Evolutionary conservation across 2,329 filamentous ascomycete genomes (phyloP).

Genomic region (Venturia effusa): DNA sequence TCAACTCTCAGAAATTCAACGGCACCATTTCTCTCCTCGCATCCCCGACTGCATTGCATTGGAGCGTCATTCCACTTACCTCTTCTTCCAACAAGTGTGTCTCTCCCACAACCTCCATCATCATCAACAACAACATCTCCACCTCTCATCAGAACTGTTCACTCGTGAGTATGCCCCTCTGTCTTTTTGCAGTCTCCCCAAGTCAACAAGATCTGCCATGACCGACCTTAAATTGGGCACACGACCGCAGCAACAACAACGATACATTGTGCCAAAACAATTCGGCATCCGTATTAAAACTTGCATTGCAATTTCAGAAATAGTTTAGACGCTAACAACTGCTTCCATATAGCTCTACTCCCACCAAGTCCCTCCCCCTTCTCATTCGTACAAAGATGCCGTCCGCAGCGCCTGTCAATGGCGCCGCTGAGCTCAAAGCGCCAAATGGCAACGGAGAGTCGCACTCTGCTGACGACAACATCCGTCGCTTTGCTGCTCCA

Average conservation of each 20-base stretch:
- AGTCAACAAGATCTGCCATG: neutral
- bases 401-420: conserved; percentile 28
- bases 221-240: neutral
- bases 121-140: neutral
- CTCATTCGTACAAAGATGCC: conserved; percentile 28
- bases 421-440: conserved; percentile 19
- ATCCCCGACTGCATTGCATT: neutral
- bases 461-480: conserved; percentile 91
- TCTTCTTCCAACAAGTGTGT: neutral
- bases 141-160: neutral
- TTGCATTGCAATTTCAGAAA: no score
- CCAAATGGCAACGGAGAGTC: conserved; percentile 20
- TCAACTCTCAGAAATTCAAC: neutral
- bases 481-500: conserved; percentile 87
- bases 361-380: neutral
- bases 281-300: neutral
- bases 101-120: neutral
- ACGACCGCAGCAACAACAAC: neutral
- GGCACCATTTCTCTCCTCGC: neutral
- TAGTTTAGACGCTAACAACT: neutral
- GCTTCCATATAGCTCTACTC: neutral
- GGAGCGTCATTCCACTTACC: neutral
- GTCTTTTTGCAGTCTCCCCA: neutral
- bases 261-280: neutral
- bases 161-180: neutral